Conservation (phyloP, 176 grass and related monocot species). For the Phragmites australis region DNA sequence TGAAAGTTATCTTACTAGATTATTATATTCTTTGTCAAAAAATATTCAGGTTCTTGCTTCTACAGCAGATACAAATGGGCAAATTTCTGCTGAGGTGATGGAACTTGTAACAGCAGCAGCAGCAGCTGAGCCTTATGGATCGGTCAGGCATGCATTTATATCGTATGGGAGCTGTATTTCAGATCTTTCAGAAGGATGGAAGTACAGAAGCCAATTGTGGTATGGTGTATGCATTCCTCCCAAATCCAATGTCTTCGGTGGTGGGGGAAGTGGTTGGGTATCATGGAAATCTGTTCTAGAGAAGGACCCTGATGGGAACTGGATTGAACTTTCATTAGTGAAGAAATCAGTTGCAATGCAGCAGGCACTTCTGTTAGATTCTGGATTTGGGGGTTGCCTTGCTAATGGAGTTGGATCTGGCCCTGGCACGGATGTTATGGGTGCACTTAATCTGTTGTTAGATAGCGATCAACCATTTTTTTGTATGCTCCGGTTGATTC, state of each 20-base stretch:
- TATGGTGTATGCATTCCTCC: conserved; percentile 81
- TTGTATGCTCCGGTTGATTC: conserved; percentile 94
- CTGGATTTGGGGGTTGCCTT: conserved; percentile 91
- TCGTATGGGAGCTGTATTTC: conserved; percentile 90
- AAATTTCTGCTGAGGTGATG: conserved; percentile 93
- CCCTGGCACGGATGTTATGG: conserved; percentile 95
- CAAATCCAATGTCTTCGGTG: conserved; percentile 77
- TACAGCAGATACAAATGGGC: conserved; percentile 95
- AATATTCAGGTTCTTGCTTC: conserved; percentile 98
- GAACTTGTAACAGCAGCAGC: conserved; percentile 93
- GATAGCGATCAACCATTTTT: conserved; percentile 99
- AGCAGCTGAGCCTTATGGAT: conserved; percentile 96
- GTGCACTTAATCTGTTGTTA: conserved; percentile 87
- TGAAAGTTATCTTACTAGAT: no score
- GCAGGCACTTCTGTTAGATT: conserved; percentile 94
- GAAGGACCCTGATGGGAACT: conserved; percentile 75
- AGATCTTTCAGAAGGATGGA: conserved; percentile 92
- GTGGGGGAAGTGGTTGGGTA: conserved; percentile 78
- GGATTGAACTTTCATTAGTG: conserved; percentile 91
- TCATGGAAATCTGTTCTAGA: conserved; percentile 78
- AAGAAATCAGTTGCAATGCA: conserved; percentile 94
- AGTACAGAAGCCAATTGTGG: conserved; percentile 92
- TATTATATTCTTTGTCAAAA: no score
- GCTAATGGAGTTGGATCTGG: conserved; percentile 94
- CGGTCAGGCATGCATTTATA: conserved; percentile 92